A percentile compares a stretch with the other conserved stretches of the same genome.
phyloP scores from a whole-genome alignment of 805 yeast species.

The Kazachstania africana region DNA sequence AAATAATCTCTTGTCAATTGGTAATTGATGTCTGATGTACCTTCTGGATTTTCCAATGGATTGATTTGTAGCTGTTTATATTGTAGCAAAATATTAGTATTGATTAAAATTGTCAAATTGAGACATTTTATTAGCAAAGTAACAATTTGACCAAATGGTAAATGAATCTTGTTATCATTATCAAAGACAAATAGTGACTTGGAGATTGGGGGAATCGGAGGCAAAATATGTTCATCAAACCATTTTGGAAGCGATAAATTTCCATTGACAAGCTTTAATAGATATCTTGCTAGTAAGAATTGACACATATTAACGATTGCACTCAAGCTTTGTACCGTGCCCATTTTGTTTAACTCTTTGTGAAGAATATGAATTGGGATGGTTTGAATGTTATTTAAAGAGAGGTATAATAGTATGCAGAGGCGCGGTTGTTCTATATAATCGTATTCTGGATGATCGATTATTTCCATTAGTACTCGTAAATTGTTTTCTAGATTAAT shows the following conservation, averaged over 20 bases:
- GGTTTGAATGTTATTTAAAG: constrained; percentile 9
- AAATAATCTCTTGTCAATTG: constrained; percentile 13
- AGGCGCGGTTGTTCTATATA: constrained; percentile 16
- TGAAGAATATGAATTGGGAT: constrained; percentile 11
- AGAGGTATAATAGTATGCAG: constrained; percentile 8
- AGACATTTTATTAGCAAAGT: constrained; percentile 10
- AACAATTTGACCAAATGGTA: constrained; percentile 3
- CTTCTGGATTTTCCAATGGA: constrained; percentile 3
- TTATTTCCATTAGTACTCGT: constrained; percentile 21
- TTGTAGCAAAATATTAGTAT: constrained; percentile 8
- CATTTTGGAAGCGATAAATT: constrained; percentile 11
- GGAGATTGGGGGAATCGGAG: constrained; percentile 23
- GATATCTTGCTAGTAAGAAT: constrained; percentile 13
- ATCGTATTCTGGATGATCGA: constrained; percentile 25
- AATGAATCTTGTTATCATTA: constrained; percentile 1
- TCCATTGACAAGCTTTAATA: constrained; percentile 6
- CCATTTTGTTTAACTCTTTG: constrained; percentile 9
- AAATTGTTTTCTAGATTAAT: constrained; percentile 12
- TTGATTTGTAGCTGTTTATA: constrained; percentile 9
- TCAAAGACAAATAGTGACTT: constrained; percentile 21
- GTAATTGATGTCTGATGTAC: constrained; percentile 8
- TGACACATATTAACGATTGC: constrained; percentile 18
- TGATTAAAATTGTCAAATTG: constrained; percentile 7
- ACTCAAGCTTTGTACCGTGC: constrained; percentile 17
- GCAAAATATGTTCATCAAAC: constrained; percentile 15